Conservation (phyloP, 129 eudicot species). For the Helianthus tuberosus region DNA sequence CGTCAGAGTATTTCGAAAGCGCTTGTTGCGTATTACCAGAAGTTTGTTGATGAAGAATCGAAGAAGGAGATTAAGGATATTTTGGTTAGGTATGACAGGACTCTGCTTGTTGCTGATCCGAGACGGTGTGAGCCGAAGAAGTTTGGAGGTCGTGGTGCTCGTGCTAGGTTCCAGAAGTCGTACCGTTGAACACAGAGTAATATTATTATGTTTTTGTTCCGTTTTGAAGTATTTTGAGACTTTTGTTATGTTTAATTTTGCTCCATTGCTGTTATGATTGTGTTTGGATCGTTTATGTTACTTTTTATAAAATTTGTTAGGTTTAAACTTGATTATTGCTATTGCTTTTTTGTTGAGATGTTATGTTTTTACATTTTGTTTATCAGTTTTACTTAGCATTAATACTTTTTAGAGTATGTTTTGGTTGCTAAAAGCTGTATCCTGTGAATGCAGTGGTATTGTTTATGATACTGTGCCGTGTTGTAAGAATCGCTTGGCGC, state of each 20-base stretch:
- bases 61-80: conserved; percentile 22
- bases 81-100: conserved; percentile 12
- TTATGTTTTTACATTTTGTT: too few relatives aligned
- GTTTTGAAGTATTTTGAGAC: not conserved
- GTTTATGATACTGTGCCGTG: too few relatives aligned
- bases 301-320: not conserved
- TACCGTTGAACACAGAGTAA: conserved; percentile 20
- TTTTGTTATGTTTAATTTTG: not conserved
- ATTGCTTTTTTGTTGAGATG: not conserved
- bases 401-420: too few relatives aligned
- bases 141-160: conserved; percentile 24
- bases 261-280: not conserved
- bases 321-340: not conserved
- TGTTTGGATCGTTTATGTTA: not conserved
- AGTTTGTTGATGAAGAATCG: conserved; percentile 15
- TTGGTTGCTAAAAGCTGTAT: too few relatives aligned
- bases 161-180: conserved; percentile 18
- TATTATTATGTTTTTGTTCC: not conserved
- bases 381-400: too few relatives aligned
- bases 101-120: conserved; percentile 16
- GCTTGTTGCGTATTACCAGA: conserved; percentile 17
- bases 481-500: too few relatives aligned
- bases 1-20: conserved; percentile 17
- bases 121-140: conserved; percentile 22
- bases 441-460: too few relatives aligned